Conservation (phyloP, 495 filamentous ascomycete species). For the Aspergillus mulundensis region DNA sequence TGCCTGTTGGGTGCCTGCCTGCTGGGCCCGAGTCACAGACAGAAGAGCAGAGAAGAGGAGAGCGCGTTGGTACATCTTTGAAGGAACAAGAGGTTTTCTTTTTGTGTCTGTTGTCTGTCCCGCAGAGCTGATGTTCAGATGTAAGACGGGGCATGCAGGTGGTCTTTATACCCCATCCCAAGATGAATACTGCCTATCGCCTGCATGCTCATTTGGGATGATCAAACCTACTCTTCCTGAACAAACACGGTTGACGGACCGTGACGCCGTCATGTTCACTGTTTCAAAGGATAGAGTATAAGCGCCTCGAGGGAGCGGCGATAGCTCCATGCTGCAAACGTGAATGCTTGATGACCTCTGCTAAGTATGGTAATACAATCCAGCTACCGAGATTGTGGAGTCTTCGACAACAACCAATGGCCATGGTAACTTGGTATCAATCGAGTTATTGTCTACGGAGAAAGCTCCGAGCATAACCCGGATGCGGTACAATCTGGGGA, state of each 20-base stretch:
- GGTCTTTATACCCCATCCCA: slow-evolving; percentile 25
- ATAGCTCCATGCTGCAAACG: slow-evolving; percentile 18
- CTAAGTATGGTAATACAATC: not conserved
- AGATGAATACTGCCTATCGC: not conserved
- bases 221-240: not conserved
- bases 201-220: not conserved
- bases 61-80: slow-evolving; percentile 33
- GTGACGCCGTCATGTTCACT: slow-evolving; percentile 20
- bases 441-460: slow-evolving; percentile 22
- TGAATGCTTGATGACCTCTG: slow-evolving; percentile 7
- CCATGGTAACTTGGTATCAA: slow-evolving; percentile 12
- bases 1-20: slow-evolving; percentile 48
- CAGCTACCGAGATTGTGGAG: not conserved
- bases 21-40: slow-evolving; percentile 40
- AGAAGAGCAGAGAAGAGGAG: slow-evolving; percentile 33
- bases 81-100: slow-evolving; percentile 7
- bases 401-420: not conserved
- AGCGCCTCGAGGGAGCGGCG: slow-evolving; percentile 11
- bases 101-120: slow-evolving; percentile 24
- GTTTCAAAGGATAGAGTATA: slow-evolving; percentile 17
- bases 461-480: slow-evolving; percentile 21
- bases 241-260: slow-evolving; percentile 25
- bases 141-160: not conserved
- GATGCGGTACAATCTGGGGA: not conserved
- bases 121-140: slow-evolving; percentile 27